phyloP scores from a whole-genome alignment of 2,329 filamentous ascomycete species.

The Fusarium sulawesiense region DNA sequence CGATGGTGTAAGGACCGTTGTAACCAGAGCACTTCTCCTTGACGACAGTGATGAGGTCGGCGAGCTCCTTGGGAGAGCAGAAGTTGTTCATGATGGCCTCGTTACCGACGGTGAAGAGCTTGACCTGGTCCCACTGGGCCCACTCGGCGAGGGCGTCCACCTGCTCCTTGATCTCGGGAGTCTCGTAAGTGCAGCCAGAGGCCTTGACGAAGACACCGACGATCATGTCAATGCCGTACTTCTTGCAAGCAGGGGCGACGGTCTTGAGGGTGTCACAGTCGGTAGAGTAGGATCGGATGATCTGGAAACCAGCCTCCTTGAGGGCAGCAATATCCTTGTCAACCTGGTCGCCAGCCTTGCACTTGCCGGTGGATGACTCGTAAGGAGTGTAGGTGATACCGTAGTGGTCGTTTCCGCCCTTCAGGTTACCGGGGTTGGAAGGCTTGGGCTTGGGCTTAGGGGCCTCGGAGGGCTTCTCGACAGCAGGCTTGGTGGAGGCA shows the following conservation, averaged over 20 bases:
- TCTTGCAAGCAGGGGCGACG: constrained; percentile 75
- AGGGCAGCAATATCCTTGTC: constrained; percentile 70
- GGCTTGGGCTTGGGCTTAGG: constrained; percentile 42
- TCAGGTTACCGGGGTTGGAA: constrained; percentile 48
- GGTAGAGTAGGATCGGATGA: constrained; percentile 87
- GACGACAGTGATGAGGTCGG: constrained; percentile 74
- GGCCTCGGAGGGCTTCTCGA: constrained; percentile 41
- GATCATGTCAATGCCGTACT: constrained; percentile 80
- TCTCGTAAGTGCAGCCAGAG: constrained; percentile 67
- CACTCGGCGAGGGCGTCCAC: constrained; percentile 78
- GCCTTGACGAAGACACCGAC: constrained; percentile 86
- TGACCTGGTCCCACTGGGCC: constrained; percentile 79
- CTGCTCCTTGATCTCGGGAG: constrained; percentile 75
- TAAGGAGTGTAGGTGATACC: constrained; percentile 87
- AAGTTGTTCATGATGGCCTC: constrained; percentile 84
- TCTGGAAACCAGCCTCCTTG: constrained; percentile 72
- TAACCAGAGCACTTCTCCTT: constrained; percentile 78
- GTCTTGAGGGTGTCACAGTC: constrained; percentile 86
- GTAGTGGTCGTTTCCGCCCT: constrained; percentile 67
- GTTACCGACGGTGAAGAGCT: constrained; percentile 89
- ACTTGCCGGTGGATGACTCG: constrained; percentile 64
- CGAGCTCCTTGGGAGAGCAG: constrained; percentile 73
- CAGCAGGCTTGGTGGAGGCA: constrained; percentile 17
- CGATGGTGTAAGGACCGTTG: constrained; percentile 81
- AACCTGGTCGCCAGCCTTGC: constrained; percentile 73